Percentiles rank a stretch among this genome's conserved stretches.
phyloP scores from a whole-genome alignment of 78 protist species.

The Guillardia theta region DNA sequence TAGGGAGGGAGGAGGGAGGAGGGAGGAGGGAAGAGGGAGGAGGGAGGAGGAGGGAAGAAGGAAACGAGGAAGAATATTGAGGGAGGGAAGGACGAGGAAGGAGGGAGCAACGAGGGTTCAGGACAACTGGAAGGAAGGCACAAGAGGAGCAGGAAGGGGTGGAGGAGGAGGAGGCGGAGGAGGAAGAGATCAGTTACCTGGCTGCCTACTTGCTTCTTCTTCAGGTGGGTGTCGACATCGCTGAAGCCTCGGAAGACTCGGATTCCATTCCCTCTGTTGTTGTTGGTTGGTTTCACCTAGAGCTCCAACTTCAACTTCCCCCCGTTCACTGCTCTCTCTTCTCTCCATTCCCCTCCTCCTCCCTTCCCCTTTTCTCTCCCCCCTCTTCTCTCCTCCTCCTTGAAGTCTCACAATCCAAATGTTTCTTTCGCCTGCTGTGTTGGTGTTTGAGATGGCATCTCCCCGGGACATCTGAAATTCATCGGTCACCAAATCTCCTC shows the following conservation, averaged over 20 bases:
- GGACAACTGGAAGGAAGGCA: background rate
- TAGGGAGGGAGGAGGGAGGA: background rate
- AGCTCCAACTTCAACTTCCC: too few species aligned
- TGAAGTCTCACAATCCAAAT: conserved; percentile 14
- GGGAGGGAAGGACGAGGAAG: background rate
- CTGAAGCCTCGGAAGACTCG: conserved; percentile 8
- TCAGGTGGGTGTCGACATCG: conserved; percentile 7
- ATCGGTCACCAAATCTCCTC: too few species aligned
- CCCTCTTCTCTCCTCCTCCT: too few species aligned
- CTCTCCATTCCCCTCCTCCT: too few species aligned
- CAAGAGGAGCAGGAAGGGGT: too few species aligned
- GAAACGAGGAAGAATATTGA: too few species aligned
- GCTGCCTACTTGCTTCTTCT: background rate
- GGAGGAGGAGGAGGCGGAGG: too few species aligned
- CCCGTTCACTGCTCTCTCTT: too few species aligned
- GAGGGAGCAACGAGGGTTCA: background rate
- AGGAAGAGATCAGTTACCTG: too few species aligned
- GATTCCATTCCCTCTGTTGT: conserved; percentile 38
- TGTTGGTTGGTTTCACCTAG: conserved; percentile 35
- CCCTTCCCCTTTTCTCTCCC: too few species aligned
- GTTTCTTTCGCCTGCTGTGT: background rate
- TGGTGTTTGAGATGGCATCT: background rate
- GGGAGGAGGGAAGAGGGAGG: background rate
- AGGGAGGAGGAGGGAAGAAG: background rate
- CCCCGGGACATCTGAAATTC: too few species aligned